Evolutionary conservation across 73 alveolate species (phyloP).

Genomic region (Stentor roeselii): DNA sequence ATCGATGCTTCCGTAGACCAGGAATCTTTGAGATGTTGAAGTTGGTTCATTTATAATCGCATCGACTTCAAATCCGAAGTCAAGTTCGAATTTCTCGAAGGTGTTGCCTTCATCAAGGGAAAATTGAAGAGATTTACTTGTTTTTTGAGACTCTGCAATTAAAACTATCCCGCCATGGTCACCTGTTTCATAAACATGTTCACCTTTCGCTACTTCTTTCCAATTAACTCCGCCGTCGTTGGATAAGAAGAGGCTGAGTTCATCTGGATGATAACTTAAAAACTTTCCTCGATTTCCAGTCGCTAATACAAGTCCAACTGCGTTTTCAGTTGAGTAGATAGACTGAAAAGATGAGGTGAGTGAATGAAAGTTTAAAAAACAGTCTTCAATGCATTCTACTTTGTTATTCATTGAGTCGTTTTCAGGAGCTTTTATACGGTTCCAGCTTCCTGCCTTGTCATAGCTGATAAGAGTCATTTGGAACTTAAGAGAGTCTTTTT

Average conservation of each 20-base stretch:
- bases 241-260: conserved; percentile 71
- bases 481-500: conserved; percentile 34
- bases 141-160: conserved; percentile 64
- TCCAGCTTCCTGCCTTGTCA: conserved; percentile 92
- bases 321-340: conserved; percentile 68
- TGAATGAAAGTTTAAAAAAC: conserved; percentile 83
- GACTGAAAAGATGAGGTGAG: conserved; percentile 78
- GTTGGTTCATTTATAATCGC: conserved; percentile 85
- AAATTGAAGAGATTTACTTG: conserved; percentile 64
- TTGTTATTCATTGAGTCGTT: conserved; percentile 37
- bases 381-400: conserved; percentile 40
- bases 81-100: conserved; percentile 57
- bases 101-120: conserved; percentile 84
- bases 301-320: conserved; percentile 84
- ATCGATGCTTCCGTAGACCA: conserved; percentile 62
- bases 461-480: conserved; percentile 66
- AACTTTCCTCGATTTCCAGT: conserved; percentile 84
- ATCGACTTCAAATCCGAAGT: conserved; percentile 51
- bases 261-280: conserved; percentile 50
- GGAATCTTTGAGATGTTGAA: conserved; percentile 66
- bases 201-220: conserved; percentile 84
- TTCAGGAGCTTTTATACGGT: conserved; percentile 48
- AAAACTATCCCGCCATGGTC: conserved; percentile 95
- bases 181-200: conserved; percentile 87
- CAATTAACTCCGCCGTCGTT: conserved; percentile 93